Conservation (phyloP, 352 stramenopile species). For the Blastocystis sp. region DNA sequence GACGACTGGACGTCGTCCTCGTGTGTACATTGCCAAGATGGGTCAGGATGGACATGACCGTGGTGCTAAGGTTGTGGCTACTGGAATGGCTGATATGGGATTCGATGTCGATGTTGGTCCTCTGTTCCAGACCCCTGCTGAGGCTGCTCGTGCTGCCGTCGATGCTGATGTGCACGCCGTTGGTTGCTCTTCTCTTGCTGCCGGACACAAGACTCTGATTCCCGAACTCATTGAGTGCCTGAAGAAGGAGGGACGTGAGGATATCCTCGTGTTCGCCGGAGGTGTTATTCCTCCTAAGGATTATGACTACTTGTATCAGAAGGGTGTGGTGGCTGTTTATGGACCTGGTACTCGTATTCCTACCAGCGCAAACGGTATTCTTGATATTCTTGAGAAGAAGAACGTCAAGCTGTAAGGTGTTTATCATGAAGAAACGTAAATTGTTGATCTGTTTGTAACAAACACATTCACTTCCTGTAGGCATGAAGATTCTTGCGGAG, state of each 20-base stretch:
- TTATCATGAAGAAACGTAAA: conserved; percentile 13
- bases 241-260: conserved; percentile 77
- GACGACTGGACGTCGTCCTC: conserved; percentile 79
- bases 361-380: conserved; percentile 69
- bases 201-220: conserved; percentile 87
- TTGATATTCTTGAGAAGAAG: conserved; percentile 62
- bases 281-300: conserved; percentile 90
- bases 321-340: conserved; percentile 83
- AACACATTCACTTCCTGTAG: not conserved
- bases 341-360: conserved; percentile 85
- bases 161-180: conserved; percentile 89
- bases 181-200: conserved; percentile 78
- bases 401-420: conserved; percentile 51
- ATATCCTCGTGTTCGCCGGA: conserved; percentile 86
- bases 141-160: conserved; percentile 79
- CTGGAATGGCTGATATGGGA: conserved; percentile 86
- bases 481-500: conserved; percentile 35
- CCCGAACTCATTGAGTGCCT: conserved; percentile 82
- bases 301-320: conserved; percentile 86
- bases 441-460: not conserved
- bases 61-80: conserved; percentile 90
- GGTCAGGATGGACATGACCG: conserved; percentile 91
- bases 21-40: conserved; percentile 89
- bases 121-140: conserved; percentile 82
- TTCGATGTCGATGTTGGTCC: conserved; percentile 93